Conservation (phyloP, 768 basidiomycete species). For the Podaxis sp. region DNA sequence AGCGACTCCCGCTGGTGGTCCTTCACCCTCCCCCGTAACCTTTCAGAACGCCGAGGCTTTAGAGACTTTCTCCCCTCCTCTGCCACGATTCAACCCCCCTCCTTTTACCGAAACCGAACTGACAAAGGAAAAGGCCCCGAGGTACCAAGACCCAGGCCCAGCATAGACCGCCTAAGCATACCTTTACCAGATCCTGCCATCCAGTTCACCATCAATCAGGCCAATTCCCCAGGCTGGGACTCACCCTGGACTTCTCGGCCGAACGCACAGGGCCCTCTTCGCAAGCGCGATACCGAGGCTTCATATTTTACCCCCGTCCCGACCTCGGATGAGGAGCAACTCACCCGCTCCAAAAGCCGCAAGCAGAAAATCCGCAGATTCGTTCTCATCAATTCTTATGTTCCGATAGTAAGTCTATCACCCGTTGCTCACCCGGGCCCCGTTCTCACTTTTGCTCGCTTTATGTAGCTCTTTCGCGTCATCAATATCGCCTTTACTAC, state of each 20-base stretch:
- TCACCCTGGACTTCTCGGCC: slow-evolving; percentile 58
- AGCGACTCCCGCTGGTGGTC: slow-evolving; percentile 69
- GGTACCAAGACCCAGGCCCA: slow-evolving; percentile 12
- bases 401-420: slow-evolving; percentile 61
- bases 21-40: slow-evolving; percentile 54
- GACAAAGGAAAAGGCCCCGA: slow-evolving; percentile 29
- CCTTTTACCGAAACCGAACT: slow-evolving; percentile 29
- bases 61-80: slow-evolving; percentile 50
- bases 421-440: slow-evolving; percentile 1
- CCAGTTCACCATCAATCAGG: slow-evolving; percentile 54
- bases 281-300: slow-evolving; percentile 12
- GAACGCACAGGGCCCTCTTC: slow-evolving; percentile 37
- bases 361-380: slow-evolving; percentile 59
- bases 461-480: slow-evolving; percentile 71
- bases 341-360: slow-evolving; percentile 25
- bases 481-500: slow-evolving; percentile 83
- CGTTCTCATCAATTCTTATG: slow-evolving; percentile 71
- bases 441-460: slow-evolving; percentile 12
- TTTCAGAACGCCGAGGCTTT: slow-evolving; percentile 32
- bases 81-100: slow-evolving; percentile 32
- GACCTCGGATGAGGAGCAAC: slow-evolving; percentile 25
- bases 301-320: slow-evolving; percentile 26
- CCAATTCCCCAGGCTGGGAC: slow-evolving; percentile 63
- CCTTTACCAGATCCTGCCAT: slow-evolving; percentile 35
- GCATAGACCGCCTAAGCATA: slow-evolving; percentile 24